Evolutionary conservation across 768 basidiomycete species (phyloP).

Genomic region (Cyathus striatus): DNA sequence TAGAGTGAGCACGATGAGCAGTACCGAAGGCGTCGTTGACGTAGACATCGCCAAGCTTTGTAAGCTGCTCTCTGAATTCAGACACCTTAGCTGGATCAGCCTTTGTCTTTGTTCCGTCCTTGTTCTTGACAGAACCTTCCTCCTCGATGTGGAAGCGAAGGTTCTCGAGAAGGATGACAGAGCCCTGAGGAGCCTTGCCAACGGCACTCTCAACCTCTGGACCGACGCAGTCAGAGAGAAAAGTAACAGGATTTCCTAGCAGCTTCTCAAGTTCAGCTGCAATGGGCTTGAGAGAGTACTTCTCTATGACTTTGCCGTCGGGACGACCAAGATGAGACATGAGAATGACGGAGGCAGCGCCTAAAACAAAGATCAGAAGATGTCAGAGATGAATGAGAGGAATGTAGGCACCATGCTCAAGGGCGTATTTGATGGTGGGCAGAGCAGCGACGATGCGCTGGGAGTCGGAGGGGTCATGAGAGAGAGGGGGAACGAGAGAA

Average conservation of each 20-base stretch:
- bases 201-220: slow-evolving; percentile 79
- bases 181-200: slow-evolving; percentile 54
- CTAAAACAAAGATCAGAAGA: slow-evolving; percentile 30
- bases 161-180: slow-evolving; percentile 92
- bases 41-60: slow-evolving; percentile 91
- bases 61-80: slow-evolving; percentile 83
- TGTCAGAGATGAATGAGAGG: slow-evolving; percentile 3
- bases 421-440: slow-evolving; percentile 91
- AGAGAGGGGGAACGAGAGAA: slow-evolving; percentile 6
- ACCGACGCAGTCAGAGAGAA: slow-evolving; percentile 84
- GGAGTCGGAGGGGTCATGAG: slow-evolving; percentile 10
- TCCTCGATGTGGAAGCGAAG: slow-evolving; percentile 98
- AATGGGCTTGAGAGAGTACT: slow-evolving; percentile 89
- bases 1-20: slow-evolving; percentile 96
- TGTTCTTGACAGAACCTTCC: slow-evolving; percentile 91
- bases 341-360: slow-evolving; percentile 78
- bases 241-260: slow-evolving; percentile 69
- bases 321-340: slow-evolving; percentile 99
- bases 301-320: slow-evolving; percentile 83
- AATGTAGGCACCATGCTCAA: slow-evolving; percentile 63
- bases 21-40: slow-evolving; percentile 99
- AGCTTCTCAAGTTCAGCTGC: slow-evolving; percentile 74
- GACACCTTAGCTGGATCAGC: slow-evolving; percentile 79
- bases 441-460: slow-evolving; percentile 97
- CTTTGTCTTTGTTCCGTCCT: slow-evolving; percentile 92